A percentile compares a stretch with the other conserved stretches of the same genome.
Conservation (phyloP, 371 early-diverging fungal genomes). For the Circinella umbellata region DNA sequence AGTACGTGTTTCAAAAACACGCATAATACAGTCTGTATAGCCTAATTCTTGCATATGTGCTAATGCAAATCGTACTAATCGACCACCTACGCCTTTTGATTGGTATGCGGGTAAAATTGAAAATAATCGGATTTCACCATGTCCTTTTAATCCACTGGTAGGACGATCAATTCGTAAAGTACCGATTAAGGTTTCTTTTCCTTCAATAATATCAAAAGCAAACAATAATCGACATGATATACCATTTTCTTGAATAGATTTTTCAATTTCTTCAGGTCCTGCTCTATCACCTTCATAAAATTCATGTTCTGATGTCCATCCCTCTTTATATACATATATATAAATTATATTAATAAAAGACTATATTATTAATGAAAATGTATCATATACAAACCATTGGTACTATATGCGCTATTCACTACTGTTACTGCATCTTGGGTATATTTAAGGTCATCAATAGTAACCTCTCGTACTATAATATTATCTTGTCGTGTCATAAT, state of each 20-base stretch:
- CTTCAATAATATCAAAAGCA: neutral
- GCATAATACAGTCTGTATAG: neutral
- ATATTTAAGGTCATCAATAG: slow-evolving; percentile 20
- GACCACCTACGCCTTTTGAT: neutral
- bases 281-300: neutral
- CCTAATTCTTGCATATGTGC: neutral
- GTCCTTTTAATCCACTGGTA: neutral
- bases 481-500: neutral
- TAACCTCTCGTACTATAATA: slow-evolving; percentile 18
- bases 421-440: slow-evolving; percentile 6
- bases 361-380: no score
- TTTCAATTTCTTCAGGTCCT: neutral
- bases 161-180: neutral
- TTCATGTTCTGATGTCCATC: neutral
- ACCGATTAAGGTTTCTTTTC: neutral
- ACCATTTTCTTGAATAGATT: neutral
- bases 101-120: neutral
- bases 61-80: neutral
- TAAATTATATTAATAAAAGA: no score
- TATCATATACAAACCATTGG: slow-evolving; percentile 1
- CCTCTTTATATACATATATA: neutral
- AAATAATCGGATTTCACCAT: neutral
- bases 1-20: neutral
- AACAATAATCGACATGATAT: neutral
- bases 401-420: slow-evolving; percentile 22